A percentile compares a stretch with the other conserved stretches of the same genome.
phyloP scores from a whole-genome alignment of 805 yeast species.

The Kodamaea neixiangensis region DNA sequence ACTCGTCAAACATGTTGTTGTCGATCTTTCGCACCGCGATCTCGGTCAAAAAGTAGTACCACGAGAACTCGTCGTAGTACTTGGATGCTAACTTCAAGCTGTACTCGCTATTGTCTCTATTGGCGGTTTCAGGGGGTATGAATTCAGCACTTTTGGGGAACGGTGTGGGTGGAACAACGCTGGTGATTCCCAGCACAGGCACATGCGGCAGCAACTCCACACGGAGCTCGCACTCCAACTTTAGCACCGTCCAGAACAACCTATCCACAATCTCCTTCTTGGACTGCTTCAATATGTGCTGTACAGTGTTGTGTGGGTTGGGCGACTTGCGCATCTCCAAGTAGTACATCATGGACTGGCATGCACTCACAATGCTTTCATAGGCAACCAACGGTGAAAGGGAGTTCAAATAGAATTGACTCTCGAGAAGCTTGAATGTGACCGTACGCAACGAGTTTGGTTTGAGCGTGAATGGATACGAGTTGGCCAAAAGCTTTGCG shows the following conservation, averaged over 20 bases:
- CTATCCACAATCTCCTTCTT: slow-evolving; percentile 26
- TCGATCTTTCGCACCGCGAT: slow-evolving; percentile 42
- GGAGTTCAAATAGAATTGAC: slow-evolving; percentile 29
- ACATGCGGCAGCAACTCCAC: slow-evolving; percentile 37
- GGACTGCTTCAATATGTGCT: slow-evolving; percentile 3
- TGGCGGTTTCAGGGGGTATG: slow-evolving; percentile 12
- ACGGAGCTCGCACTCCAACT: slow-evolving; percentile 38
- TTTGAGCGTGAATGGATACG: slow-evolving; percentile 23
- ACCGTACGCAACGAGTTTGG: slow-evolving; percentile 20
- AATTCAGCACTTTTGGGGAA: slow-evolving; percentile 35
- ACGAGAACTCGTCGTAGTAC: slow-evolving; percentile 29
- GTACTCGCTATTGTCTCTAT: slow-evolving; percentile 19
- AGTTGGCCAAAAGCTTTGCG: slow-evolving; percentile 20
- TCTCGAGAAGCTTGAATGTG: slow-evolving; percentile 23
- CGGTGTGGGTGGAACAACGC: slow-evolving; percentile 30
- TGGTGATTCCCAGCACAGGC: slow-evolving; percentile 33
- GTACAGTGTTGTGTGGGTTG: slow-evolving; percentile 4
- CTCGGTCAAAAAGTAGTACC: slow-evolving; percentile 43
- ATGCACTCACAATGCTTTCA: slow-evolving; percentile 25
- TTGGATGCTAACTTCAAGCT: slow-evolving; percentile 25
- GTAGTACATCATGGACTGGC: slow-evolving; percentile 32
- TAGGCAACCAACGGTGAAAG: slow-evolving; percentile 31
- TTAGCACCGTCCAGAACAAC: slow-evolving; percentile 39
- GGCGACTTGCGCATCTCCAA: slow-evolving; percentile 20
- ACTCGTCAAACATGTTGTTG: slow-evolving; percentile 36